phyloP scores from a whole-genome alignment of 2,329 filamentous ascomycete species.

The Fusarium sp. region DNA sequence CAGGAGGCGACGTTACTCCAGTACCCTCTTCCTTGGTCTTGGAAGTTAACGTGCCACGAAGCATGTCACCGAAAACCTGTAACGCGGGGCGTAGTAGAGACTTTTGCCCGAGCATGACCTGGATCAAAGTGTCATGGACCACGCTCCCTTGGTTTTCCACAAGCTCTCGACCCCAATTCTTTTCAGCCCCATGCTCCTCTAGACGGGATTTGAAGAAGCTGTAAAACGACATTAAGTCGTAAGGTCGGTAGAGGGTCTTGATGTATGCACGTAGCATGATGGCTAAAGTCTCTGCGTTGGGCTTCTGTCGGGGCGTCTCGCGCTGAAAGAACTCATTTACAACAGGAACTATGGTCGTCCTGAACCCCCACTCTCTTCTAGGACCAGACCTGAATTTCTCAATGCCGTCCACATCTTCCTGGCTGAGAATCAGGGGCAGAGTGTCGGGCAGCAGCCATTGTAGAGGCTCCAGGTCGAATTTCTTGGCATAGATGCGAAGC shows the following conservation, averaged over 20 bases:
- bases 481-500: constrained; percentile 59
- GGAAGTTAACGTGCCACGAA: constrained; percentile 48
- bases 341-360: constrained; percentile 46
- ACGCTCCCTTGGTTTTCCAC: constrained; percentile 53
- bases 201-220: constrained; percentile 57
- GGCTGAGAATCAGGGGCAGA: constrained; percentile 45
- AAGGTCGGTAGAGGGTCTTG: constrained; percentile 50
- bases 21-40: constrained; percentile 10
- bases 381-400: constrained; percentile 37
- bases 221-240: constrained; percentile 57
- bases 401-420: constrained; percentile 29
- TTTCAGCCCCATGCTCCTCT: constrained; percentile 43
- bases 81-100: constrained; percentile 56
- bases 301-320: constrained; percentile 43
- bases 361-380: constrained; percentile 44
- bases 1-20: background rate
- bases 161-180: constrained; percentile 50
- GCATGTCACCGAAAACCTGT: constrained; percentile 62
- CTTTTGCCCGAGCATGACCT: constrained; percentile 55
- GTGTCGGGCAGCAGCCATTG: constrained; percentile 51
- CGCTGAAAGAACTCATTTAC: constrained; percentile 45
- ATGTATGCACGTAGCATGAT: constrained; percentile 61
- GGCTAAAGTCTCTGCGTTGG: constrained; percentile 51
- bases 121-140: constrained; percentile 61
- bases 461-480: constrained; percentile 58